Conservation (phyloP, 176 grass and related monocot genomes). For the Rhynchospora pubera region DNA sequence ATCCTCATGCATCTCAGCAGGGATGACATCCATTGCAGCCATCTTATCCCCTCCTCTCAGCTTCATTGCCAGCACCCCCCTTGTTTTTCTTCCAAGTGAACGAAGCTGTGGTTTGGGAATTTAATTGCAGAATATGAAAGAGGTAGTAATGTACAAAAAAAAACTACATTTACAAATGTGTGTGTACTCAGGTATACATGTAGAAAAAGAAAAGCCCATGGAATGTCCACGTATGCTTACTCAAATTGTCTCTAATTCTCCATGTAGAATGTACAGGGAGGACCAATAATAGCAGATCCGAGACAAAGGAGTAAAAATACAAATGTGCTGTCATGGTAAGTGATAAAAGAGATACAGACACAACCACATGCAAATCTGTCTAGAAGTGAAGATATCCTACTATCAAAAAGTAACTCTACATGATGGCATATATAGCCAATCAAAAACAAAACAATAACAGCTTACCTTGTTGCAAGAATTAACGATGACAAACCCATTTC, state of each 20-base stretch:
- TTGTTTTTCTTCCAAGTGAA: conserved; percentile 63
- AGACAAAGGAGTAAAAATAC: background rate
- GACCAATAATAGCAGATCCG: background rate
- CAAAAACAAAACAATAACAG: conserved; percentile 5
- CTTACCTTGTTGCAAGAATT: conserved; percentile 81
- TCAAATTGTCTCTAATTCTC: background rate
- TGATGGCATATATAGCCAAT: background rate
- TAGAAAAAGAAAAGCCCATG: background rate
- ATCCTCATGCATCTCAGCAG: conserved; percentile 48
- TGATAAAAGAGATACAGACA: background rate
- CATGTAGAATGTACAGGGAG: background rate
- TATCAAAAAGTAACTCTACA: conserved; percentile 19
- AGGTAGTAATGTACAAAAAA: background rate
- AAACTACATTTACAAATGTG: too few species aligned
- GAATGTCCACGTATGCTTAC: background rate
- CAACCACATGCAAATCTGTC: background rate
- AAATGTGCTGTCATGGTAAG: background rate
- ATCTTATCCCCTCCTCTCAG: conserved; percentile 73
- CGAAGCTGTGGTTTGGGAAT: conserved; percentile 54
- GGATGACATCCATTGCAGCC: conserved; percentile 89
- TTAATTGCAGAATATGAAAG: conserved; percentile 19
- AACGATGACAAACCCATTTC: conserved; percentile 83
- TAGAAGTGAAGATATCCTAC: background rate
- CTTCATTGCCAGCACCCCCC: conserved; percentile 66
- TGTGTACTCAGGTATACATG: too few species aligned